Evolutionary conservation across 2,329 filamentous ascomycete species (phyloP), one percentile per base, ranked within the genome.

Genomic region (Fusarium sambucinum): DNA sequence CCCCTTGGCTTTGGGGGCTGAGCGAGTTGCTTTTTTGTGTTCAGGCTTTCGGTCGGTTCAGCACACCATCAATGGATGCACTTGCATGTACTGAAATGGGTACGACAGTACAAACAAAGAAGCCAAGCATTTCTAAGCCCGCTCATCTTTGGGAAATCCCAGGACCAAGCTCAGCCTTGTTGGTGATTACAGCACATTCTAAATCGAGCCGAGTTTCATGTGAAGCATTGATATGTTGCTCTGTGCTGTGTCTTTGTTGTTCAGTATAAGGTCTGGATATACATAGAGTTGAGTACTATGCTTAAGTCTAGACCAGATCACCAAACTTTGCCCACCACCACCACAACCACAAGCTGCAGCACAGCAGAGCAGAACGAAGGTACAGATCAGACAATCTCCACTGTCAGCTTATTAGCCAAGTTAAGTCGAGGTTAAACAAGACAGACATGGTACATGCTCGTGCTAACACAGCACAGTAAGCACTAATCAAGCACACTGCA

Each of bases 81-180:
- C 47, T 57, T 32, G 55, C 48, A 25, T 30, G 30, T 48, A 55
- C 54, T 56, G 59, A 63, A 46, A 46, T 38, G 45, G 42, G 45
- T 41, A 45, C 5, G n/a, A 16, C 55, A 72, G 58, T 58, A 72
- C 56, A 68, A 73, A 68, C 68, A 61, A 68, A 27, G 38, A 19
- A 61, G 45, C 38, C 42, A 30, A 45, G 27, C 27, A 45, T 30
- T 30, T 45, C 30, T 30, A 48, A 63, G 59, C 37, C 58, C 44
- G 23, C 50, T 50, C 37, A 19, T 42, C 23, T 45, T 59, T 63
- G 32, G 42, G 42, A 14, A 51, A 63, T 33, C 50, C 60, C 51
- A 57, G 42, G 23, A 46, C 29, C 32, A 61, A 21, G 16, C 14
- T 58, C 59, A 46, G 56, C 47, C 46, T 30, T 54, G 46, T 47